Evolutionary conservation across 495 filamentous ascomycete species (phyloP).

Genomic region (Lasiosphaeria ovina): DNA sequence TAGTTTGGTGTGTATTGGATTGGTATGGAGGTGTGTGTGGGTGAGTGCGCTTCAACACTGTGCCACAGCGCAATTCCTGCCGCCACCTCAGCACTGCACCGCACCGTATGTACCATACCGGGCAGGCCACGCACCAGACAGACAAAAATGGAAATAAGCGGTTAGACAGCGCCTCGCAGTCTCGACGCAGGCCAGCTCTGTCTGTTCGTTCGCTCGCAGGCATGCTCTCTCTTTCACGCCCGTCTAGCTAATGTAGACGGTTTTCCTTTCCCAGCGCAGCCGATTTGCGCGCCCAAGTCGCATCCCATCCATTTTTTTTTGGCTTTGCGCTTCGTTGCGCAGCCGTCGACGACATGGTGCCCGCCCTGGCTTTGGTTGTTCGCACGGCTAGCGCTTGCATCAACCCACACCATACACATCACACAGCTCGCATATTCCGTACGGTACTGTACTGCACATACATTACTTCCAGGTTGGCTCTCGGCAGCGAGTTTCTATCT

Average conservation of each 20-base stretch:
- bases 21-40: no score
- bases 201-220: background rate
- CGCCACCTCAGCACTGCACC: background rate
- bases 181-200: background rate
- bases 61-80: slow-evolving; percentile 18
- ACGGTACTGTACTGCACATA: background rate
- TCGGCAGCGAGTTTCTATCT: no score
- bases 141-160: background rate
- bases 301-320: background rate
- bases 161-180: slow-evolving; percentile 6
- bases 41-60: slow-evolving; percentile 15
- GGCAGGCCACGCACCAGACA: no score
- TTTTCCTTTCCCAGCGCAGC: background rate
- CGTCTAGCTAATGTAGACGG: background rate
- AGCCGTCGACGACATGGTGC: slow-evolving; percentile 1
- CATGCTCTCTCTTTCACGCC: background rate
- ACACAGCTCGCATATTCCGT: background rate
- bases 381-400: slow-evolving; percentile 18
- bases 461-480: no score
- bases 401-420: slow-evolving; percentile 9
- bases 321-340: slow-evolving; percentile 5
- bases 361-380: slow-evolving; percentile 2
- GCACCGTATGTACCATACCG: background rate
- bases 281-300: slow-evolving; percentile 1
- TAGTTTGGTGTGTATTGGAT: no score